Conservation (phyloP, 176 grass and related monocot species). For the Saccharum officinarum region DNA sequence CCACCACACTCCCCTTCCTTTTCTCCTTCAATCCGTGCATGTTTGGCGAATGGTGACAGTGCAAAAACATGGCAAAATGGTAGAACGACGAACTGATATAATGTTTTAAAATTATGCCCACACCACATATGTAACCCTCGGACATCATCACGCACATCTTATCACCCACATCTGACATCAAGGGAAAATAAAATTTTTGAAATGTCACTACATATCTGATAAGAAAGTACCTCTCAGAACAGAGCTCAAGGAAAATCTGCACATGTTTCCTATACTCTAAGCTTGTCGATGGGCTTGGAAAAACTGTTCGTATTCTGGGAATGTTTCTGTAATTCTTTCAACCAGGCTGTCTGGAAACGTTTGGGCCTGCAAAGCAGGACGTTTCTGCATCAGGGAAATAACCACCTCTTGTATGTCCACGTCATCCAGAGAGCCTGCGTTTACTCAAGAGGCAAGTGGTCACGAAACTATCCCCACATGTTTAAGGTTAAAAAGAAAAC, state of each 20-base stretch:
- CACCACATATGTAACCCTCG: neutral
- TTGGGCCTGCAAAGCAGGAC: slow-evolving; percentile 30
- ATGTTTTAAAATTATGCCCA: neutral
- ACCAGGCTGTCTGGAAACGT: slow-evolving; percentile 42
- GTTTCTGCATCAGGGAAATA: slow-evolving; percentile 51
- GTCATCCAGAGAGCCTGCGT: slow-evolving; percentile 61
- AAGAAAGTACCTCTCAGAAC: neutral
- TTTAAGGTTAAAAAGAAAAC: neutral
- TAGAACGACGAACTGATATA: neutral
- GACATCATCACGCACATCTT: too few relatives aligned
- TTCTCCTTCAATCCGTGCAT: too few relatives aligned
- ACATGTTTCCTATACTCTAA: slow-evolving; percentile 21
- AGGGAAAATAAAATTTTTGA: neutral
- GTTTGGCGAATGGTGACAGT: too few relatives aligned
- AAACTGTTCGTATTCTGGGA: slow-evolving; percentile 60
- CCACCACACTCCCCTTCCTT: too few relatives aligned
- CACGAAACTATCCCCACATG: neutral
- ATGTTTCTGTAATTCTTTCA: slow-evolving; percentile 40
- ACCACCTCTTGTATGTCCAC: slow-evolving; percentile 44
- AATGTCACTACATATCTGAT: neutral
- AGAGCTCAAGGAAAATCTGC: neutral
- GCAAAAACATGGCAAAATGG: neutral
- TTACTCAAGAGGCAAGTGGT: neutral
- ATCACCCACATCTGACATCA: too few relatives aligned
- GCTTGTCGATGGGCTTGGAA: slow-evolving; percentile 25